Base-by-base conservation (phyloP, 176 grass and related monocot species). In the Avena insularis region DNA sequence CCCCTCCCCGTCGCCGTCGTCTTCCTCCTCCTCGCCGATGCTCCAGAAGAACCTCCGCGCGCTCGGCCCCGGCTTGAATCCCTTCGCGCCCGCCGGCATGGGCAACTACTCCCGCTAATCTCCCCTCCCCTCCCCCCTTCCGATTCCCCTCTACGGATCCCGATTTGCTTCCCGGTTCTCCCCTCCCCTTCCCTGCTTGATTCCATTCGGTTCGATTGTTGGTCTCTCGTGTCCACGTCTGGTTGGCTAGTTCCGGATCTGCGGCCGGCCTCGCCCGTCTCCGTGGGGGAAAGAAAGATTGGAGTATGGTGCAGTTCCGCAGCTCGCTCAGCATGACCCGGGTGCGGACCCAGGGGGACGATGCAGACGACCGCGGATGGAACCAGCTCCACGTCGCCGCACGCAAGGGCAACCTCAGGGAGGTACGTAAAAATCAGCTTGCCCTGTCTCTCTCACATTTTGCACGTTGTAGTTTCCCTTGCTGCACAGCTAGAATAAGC, bases 41-140 rank as follows among this genome's bases (percentile, higher is more conserved):
- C 78, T 92, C 77, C 90, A 80, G 19, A 89, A 84, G 86, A 98
- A 92, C 70, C 90, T 90, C 57, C 93, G 93, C 62, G 93, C 77
- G 43, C 88, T 98, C 84, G 93, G 96, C 61, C 96, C 96, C 29
- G 93, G 96, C 7, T 84, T 98, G 86, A 98, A 98, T 98, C 96
- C 96, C 78, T 98, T 79, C 6, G 91, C 93, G 6, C 96, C 93
- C 71, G 77, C 81, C 64, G 90, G 92, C 90, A 98, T 98, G 96
- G 93, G 92, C 36, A 98, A 96, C 90, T 95, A 95, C 88, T 93
- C 93, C 77, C 92, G 93, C 85, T 98, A 93, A 92, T 33, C 54
- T 33, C 55, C 43, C 1, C 6, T 45, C 50, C 62, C 1, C 6
- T 15, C 69, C 6, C 43, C 21, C 46, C 14, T 2, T 40, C 65